Percentiles rank a stretch among this genome's conserved stretches.
Conservation (phyloP, 2,329 filamentous ascomycete species). For the Aspergillus spinulosporus region DNA sequence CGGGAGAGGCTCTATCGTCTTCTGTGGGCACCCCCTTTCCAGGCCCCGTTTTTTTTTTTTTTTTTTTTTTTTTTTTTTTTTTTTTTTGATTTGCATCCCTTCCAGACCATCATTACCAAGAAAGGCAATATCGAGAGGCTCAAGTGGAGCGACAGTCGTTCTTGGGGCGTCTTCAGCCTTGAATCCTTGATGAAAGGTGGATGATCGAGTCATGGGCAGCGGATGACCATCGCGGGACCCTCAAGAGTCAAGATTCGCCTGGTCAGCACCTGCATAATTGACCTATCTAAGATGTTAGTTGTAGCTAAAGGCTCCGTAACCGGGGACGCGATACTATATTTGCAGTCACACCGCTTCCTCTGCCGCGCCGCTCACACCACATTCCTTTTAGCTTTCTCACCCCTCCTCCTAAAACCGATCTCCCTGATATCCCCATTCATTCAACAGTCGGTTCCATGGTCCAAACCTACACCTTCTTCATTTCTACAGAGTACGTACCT, state of each 20-base stretch:
- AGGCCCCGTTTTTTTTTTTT: too few relatives aligned
- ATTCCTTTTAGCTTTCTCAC: constrained; percentile 16
- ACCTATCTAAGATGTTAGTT: neutral
- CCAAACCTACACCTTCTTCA: constrained; percentile 7
- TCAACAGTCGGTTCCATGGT: constrained; percentile 7
- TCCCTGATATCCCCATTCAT: constrained; percentile 2
- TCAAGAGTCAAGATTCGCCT: neutral
- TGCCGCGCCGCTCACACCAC: constrained; percentile 24
- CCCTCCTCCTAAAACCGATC: constrained; percentile 19
- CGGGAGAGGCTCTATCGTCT: too few relatives aligned
- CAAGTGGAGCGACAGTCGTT: constrained; percentile 20
- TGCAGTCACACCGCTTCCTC: constrained; percentile 30
- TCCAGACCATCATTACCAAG: constrained; percentile 16
- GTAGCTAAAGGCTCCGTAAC: constrained; percentile 8
- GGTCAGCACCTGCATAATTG: constrained; percentile 4
- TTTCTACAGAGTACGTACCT: neutral
- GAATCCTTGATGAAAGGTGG: constrained; percentile 12
- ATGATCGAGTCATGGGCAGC: constrained; percentile 13
- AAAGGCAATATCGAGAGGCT: constrained; percentile 22
- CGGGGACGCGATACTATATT: constrained; percentile 14
- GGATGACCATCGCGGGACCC: constrained; percentile 27
- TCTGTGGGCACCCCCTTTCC: too few relatives aligned
- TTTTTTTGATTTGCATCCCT: constrained; percentile 1
- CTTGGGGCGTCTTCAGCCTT: constrained; percentile 17
- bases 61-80: too few relatives aligned